Base-by-base conservation (phyloP, 345 rosid genomes). In the Turnera subulata region DNA sequence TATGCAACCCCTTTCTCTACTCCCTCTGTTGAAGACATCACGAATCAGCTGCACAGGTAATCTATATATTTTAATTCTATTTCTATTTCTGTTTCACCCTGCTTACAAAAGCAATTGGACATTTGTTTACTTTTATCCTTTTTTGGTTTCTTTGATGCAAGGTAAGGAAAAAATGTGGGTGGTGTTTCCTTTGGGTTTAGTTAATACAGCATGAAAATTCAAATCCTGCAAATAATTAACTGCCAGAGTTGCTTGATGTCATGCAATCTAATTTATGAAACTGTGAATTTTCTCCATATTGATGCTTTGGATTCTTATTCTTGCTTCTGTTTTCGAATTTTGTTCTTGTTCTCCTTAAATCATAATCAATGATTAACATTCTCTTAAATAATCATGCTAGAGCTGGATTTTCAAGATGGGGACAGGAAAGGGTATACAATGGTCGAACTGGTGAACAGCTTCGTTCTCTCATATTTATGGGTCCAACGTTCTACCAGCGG, bases 1-100 rank as follows among this genome's bases (percentile, higher is more conserved):
- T 71, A 81, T 59, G 96, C 99, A 46, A 89, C 97, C 55, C 97
- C 97, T 62, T 89, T 89, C 79, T 83, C 85, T 70, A 79, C 97
- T 63, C 79, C 76, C n/a, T 72, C 85, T 19, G 72, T 85, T 57
- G 80, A 68, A 54, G 85, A 78, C 71, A 87, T 93, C 44, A 83
- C 90, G 6, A 79, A 84, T 44, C 99, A 93, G 76, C 88, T 85
- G 55, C 96, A 87, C 78, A 85, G 92, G 99, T 89, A 45, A 63
- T 18, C 1, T 25, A 50, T 42, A 51, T 51, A 19, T n/a, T 11
- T 35, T 19, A 20, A n/a, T n/a, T n/a, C n/a, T 45, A 18, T 47
- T 23, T 42, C 22, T 23, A 53, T 29, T 29, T 29, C 35, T 29
- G 35, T 29, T 29, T 29, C 35, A 29, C 8, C 35, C n/a, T n/a